Evolutionary conservation across 768 basidiomycete species (phyloP), one percentile per base, ranked within the genome.

Genomic region (Boletus barrowsii): DNA sequence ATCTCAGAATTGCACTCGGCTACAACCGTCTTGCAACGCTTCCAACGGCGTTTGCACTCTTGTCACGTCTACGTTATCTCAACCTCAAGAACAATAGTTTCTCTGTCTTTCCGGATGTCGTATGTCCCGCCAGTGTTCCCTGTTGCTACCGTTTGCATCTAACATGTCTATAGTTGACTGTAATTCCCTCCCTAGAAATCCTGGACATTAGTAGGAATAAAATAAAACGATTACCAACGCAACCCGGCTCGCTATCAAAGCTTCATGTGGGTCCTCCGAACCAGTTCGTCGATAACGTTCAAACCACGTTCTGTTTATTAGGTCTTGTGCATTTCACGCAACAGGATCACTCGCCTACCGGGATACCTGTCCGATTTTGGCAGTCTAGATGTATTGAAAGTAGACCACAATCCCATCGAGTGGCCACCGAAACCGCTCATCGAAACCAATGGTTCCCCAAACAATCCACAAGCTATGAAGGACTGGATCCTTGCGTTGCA

Each of bases 201-300:
- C 75, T 99, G 58, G 97, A 99, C 70, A 80, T 99, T 41, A 94
- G 92, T 59, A 85, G 90, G 60, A 99, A 99, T 74, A 91, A 87
- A 72, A 83, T 99, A 61, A 86, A 81, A 67, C 75, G 78, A 46
- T 75, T 98, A 20, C 97, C 97, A 11, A 72, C 81, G 5, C 79
- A 85, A 56, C 89, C 94, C 17, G 94, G 94, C 7, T 80, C 84
- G 7, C 79, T 99, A 39, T 70, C 80, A 47, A 81, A 87, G 54
- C 83, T 99, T 56, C 81, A 84, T 59, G 92, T 90, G 68, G 22
- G 79, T 67, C 30, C 26, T 54, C 10, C 14, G 30, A 24, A 54
- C 41, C 20, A 24, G 15, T 44, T 39, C 40, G 18, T 43, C 20
- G 49, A 48, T 35, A 30, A 4, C 18, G 20, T 42, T 40, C 47